phyloP scores from a whole-genome alignment of 2,329 filamentous ascomycete species.

The Aphanocladium album region DNA sequence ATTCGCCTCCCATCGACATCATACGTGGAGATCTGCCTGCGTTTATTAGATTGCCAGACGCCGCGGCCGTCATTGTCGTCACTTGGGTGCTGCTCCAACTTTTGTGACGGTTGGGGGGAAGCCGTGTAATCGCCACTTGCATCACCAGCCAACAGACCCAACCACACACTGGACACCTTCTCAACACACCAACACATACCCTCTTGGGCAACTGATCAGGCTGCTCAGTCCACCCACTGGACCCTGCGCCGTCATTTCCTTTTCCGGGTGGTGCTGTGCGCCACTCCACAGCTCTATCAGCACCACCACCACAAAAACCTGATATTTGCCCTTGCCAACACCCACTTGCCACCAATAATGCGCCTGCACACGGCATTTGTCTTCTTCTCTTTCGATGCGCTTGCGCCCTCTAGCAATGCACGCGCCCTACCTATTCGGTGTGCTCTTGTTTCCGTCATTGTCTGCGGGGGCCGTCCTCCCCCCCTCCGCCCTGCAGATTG shows the following conservation, averaged over 20 bases:
- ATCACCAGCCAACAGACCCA: slow-evolving; percentile 7
- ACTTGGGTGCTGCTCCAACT: no score
- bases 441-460: background rate
- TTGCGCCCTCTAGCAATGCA: background rate
- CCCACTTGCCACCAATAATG: slow-evolving; percentile 1
- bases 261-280: background rate
- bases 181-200: background rate
- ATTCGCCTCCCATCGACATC: background rate
- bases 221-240: background rate
- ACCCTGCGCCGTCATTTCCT: background rate
- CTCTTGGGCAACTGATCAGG: background rate
- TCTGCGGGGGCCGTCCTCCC: background rate
- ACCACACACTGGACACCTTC: no score
- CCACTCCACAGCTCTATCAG: no score
- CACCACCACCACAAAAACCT: slow-evolving; percentile 5
- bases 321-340: background rate
- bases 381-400: background rate
- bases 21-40: background rate
- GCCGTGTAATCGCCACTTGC: slow-evolving; percentile 9
- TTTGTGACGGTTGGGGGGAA: no score
- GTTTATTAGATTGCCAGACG: no score
- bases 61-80: no score
- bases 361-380: background rate
- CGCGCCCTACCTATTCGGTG: no score
- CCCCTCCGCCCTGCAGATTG: background rate